phyloP scores from a whole-genome alignment of 192 early-diverging fungal genomes.

The Backusella parvicylindrica region DNA sequence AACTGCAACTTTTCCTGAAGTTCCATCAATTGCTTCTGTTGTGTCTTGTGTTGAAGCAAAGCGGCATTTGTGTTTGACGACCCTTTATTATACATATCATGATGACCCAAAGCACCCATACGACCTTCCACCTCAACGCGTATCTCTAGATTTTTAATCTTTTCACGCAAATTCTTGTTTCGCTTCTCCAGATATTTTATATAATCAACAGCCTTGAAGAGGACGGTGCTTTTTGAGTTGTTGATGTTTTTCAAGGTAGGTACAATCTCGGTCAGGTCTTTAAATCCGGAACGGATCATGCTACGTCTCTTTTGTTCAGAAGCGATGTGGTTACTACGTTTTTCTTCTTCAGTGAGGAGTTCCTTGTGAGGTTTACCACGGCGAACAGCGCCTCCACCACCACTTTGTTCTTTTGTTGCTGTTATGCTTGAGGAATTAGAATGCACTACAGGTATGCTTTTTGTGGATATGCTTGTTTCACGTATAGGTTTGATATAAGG shows the following conservation, averaged over 20 bases:
- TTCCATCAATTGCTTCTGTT: conserved; percentile 7
- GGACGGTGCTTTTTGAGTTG: conserved; percentile 64
- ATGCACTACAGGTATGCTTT: not conserved
- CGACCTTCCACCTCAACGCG: conserved; percentile 25
- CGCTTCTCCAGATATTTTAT: conserved; percentile 59
- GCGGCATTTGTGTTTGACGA: not conserved
- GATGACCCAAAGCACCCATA: conserved; percentile 4
- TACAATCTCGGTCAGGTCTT: conserved; percentile 85
- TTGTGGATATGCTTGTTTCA: not conserved
- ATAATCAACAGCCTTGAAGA: conserved; percentile 71
- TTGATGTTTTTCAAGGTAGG: conserved; percentile 62
- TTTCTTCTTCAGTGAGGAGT: conserved; percentile 73
- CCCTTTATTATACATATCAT: not conserved
- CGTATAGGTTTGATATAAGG: conserved; percentile 11
- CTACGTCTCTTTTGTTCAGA: conserved; percentile 76
- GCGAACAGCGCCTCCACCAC: not conserved
- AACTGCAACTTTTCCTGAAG: conserved; percentile 8
- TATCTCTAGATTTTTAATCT: conserved; percentile 25
- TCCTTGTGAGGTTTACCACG: conserved; percentile 51
- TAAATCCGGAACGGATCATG: conserved; percentile 81
- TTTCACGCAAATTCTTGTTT: conserved; percentile 39
- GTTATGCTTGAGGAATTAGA: not conserved
- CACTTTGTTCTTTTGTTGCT: not conserved
- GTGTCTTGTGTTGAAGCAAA: conserved; percentile 12
- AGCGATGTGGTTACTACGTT: conserved; percentile 70